These are phyloP conservation scores for Arthrobotrys sphaeroides DNA, from an alignment of 2,329 filamentous ascomycete genomes.

Conservation along the genomic window DNA sequence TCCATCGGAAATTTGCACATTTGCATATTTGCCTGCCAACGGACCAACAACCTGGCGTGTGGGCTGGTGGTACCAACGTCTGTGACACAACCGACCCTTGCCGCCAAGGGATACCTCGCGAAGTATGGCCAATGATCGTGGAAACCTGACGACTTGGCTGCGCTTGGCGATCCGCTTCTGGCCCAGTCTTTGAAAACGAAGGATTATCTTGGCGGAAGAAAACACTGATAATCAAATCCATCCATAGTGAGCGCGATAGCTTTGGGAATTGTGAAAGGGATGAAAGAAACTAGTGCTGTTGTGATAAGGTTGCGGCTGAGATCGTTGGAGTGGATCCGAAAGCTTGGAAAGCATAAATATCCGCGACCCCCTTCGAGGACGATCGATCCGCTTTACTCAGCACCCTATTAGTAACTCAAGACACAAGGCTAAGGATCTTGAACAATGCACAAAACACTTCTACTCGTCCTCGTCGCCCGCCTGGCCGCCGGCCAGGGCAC, in stretches of 20 bases:
- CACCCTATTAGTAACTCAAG: not conserved
- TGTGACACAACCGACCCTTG: slow-evolving; percentile 17
- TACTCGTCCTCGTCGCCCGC: slow-evolving; percentile 17
- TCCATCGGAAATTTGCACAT: not conserved
- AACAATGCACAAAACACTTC: slow-evolving; percentile 10
- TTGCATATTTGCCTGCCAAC: slow-evolving; percentile 21
- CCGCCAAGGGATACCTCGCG: slow-evolving; percentile 7
- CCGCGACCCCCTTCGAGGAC: not conserved
- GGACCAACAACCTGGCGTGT: slow-evolving; percentile 15
- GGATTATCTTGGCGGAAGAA: slow-evolving; percentile 38
- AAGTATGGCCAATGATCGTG: not conserved
- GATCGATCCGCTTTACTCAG: not conserved
- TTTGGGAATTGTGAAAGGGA: not conserved
- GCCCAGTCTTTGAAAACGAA: slow-evolving; percentile 2
- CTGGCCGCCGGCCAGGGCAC: slow-evolving; percentile 1
- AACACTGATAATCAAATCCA: slow-evolving; percentile 1
- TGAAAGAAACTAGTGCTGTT: not conserved
- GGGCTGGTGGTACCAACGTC: slow-evolving; percentile 16
- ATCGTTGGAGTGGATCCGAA: not conserved
- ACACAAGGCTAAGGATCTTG: too few relatives aligned
- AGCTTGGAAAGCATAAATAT: not conserved
- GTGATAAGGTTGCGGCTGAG: slow-evolving; percentile 15
- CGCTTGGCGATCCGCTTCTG: slow-evolving; percentile 15
- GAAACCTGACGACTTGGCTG: not conserved
- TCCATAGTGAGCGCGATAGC: slow-evolving; percentile 11